Base-by-base conservation (phyloP, 768 basidiomycete species). In the Amanita polypyramis region DNA sequence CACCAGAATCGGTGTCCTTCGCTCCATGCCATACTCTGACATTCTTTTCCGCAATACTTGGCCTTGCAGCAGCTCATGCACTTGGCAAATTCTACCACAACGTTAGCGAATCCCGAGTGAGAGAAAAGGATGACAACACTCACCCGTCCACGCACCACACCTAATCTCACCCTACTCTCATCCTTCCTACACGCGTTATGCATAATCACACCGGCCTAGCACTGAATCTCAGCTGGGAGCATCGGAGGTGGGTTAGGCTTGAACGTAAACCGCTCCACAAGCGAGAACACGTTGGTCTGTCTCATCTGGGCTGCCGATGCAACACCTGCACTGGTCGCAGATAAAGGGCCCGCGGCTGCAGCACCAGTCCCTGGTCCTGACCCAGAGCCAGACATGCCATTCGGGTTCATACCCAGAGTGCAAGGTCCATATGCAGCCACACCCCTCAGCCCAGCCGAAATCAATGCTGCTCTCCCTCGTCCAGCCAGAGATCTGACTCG, bases 171-270 rank as follows among this genome's bases (percentile, higher is more conserved):
- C 93, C 29, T 83, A 42, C 74, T 80, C 53, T 98, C 95, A 56
- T 98, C 96, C 69, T 99, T 98, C 61, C 95, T 72, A 66, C 96
- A 99, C 10, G 96, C 96, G 62, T 99, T 99, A 45, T 95, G 77
- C 96, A 98, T 99, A 59, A 98, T 96, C n/a, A 97, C 95, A 2
- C 93, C 92, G 0, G 95, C 96, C 96, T 96, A 98, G 58, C 96
- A 96, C 64, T 96, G 91, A 19, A 99, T 95, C 62, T 98, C 95
- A 8, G 75, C 70, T 0, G 93, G 91, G 6, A 93, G 67, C 41
- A 79, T 73, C 2, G 85, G 82, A 4, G 78, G 82, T 0, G 81
- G 78, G 46, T 79, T 79, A 4, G 94, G 91, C 45, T 92, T 80
- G 72, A 92, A 96, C 0, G 95, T 99, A 67, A 96, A 99, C 27